Evolutionary conservation across 2,329 filamentous ascomycete genomes (phyloP).

Genomic region (Ophiostoma novo-ulmi): DNA sequence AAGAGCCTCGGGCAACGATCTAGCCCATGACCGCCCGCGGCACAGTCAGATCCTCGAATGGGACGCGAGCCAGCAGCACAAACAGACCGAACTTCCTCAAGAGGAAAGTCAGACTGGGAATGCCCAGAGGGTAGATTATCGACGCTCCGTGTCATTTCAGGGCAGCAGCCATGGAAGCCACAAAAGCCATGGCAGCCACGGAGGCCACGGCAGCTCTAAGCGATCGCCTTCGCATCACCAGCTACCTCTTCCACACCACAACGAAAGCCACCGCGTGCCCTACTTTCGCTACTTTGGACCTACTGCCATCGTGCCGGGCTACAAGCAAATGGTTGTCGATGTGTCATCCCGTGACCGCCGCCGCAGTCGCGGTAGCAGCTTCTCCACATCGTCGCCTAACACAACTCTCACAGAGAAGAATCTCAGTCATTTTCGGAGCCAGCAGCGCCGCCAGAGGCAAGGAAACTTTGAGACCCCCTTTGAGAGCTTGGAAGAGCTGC

Average conservation of each 20-base stretch:
- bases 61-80: background rate
- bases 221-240: slow-evolving; percentile 1
- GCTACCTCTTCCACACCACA: slow-evolving; percentile 39
- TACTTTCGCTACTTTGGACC: slow-evolving; percentile 90
- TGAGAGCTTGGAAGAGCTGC: slow-evolving; percentile 50
- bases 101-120: background rate
- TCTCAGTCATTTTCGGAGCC: slow-evolving; percentile 31
- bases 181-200: slow-evolving; percentile 18
- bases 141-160: slow-evolving; percentile 19
- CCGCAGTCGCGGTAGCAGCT: slow-evolving; percentile 53
- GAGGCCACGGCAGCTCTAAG: slow-evolving; percentile 10
- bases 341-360: slow-evolving; percentile 61
- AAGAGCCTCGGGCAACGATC: slow-evolving; percentile 1
- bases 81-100: background rate
- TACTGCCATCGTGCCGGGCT: slow-evolving; percentile 84
- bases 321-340: slow-evolving; percentile 81
- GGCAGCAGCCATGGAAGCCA: slow-evolving; percentile 21
- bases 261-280: slow-evolving; percentile 63
- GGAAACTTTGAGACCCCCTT: slow-evolving; percentile 40
- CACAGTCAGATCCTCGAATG: background rate
- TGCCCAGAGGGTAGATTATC: background rate
- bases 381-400: slow-evolving; percentile 49
- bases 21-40: background rate
- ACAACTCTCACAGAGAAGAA: slow-evolving; percentile 32
- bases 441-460: slow-evolving; percentile 22